These are phyloP conservation scores for Monosporascus sp. DNA, from an alignment of 2,329 filamentous ascomycete genomes.

Conservation along the genomic window DNA sequence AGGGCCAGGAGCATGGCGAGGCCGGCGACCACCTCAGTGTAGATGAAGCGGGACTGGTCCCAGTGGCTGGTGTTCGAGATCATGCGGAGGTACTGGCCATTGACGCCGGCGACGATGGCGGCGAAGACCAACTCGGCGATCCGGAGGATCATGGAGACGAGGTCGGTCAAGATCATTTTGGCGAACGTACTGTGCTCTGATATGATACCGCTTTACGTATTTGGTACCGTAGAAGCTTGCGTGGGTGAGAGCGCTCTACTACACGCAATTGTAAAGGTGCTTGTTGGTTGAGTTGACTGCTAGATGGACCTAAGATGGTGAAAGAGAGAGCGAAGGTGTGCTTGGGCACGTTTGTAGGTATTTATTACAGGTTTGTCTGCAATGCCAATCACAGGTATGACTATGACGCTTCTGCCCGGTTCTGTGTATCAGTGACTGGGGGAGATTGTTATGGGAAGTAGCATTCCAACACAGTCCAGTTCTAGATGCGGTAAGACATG, in stretches of 20 bases:
- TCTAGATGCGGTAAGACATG: background rate
- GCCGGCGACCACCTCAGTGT: slow-evolving; percentile 65
- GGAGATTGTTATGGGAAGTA: no score
- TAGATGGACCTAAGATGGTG: no score
- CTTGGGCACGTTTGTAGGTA: background rate
- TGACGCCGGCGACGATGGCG: slow-evolving; percentile 66
- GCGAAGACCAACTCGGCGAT: slow-evolving; percentile 62
- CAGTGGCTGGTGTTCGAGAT: slow-evolving; percentile 42
- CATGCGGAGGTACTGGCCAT: slow-evolving; percentile 58
- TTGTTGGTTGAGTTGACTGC: no score
- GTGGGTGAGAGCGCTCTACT: background rate
- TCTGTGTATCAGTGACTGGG: background rate
- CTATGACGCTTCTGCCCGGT: background rate
- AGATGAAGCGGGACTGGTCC: slow-evolving; percentile 64
- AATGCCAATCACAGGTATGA: background rate
- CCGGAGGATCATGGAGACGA: slow-evolving; percentile 54
- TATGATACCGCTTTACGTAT: background rate
- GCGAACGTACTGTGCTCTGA: background rate
- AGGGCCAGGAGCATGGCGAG: slow-evolving; percentile 64
- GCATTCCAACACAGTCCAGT: no score
- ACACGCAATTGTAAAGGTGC: no score
- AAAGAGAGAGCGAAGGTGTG: background rate
- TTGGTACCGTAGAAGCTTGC: background rate
- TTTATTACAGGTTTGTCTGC: background rate
- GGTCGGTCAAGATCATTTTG: slow-evolving; percentile 48